These are phyloP conservation scores for Wickerhamomyces xylosicus DNA, from an alignment of 805 yeast genomes.

Conservation along the genomic window DNA sequence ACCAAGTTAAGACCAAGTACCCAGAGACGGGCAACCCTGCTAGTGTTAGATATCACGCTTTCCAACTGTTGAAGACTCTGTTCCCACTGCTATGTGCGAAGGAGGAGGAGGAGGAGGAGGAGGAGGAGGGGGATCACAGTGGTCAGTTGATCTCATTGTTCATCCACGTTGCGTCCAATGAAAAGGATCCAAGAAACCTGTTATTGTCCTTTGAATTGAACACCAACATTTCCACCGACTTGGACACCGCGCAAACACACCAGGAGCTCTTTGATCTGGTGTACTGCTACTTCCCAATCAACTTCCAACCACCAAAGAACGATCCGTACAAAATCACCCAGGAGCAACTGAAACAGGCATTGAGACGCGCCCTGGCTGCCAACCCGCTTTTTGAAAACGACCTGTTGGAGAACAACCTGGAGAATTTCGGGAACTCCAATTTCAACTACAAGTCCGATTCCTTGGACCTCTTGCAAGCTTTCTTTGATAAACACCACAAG, in stretches of 20 bases:
- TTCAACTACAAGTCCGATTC: slow-evolving; percentile 68
- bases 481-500: slow-evolving; percentile 42
- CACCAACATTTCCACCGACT: slow-evolving; percentile 42
- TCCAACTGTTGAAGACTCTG: slow-evolving; percentile 34
- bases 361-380: slow-evolving; percentile 55
- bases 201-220: slow-evolving; percentile 54
- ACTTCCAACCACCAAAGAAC: slow-evolving; percentile 85
- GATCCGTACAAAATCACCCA: slow-evolving; percentile 81
- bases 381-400: slow-evolving; percentile 58
- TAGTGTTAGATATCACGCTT: slow-evolving; percentile 48
- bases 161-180: slow-evolving; percentile 67
- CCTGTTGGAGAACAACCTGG: slow-evolving; percentile 66
- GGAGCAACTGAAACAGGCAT: slow-evolving; percentile 50
- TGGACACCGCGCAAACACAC: slow-evolving; percentile 30
- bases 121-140: slow-evolving; percentile 9
- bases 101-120: slow-evolving; percentile 14
- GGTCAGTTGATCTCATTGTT: slow-evolving; percentile 45
- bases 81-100: slow-evolving; percentile 20
- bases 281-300: slow-evolving; percentile 94
- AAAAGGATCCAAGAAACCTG: slow-evolving; percentile 89
- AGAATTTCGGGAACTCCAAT: slow-evolving; percentile 70
- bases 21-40: slow-evolving; percentile 45
- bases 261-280: slow-evolving; percentile 78
- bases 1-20: slow-evolving; percentile 36
- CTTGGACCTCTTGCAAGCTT: slow-evolving; percentile 45